Evolutionary conservation across 352 stramenopile genomes (phyloP).

Genomic region (Lagenidium sp.): DNA sequence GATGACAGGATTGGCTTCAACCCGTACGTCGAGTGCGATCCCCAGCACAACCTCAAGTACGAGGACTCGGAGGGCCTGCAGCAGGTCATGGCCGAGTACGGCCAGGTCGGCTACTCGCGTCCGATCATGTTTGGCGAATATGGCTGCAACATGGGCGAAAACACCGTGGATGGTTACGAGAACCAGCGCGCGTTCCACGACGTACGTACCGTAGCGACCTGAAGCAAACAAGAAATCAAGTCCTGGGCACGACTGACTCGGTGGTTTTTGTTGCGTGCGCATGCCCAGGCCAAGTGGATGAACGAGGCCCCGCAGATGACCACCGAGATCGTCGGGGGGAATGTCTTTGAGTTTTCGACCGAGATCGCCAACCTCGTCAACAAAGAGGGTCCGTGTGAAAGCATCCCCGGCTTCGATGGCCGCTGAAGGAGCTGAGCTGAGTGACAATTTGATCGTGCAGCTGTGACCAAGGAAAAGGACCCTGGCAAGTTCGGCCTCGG

Average conservation of each 20-base stretch:
- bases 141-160: slow-evolving; percentile 47
- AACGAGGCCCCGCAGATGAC: neutral
- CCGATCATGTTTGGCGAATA: slow-evolving; percentile 70
- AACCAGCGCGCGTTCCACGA: slow-evolving; percentile 59
- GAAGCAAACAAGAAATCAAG: too few species aligned
- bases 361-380: slow-evolving; percentile 46
- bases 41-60: slow-evolving; percentile 29
- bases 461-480: slow-evolving; percentile 21
- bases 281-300: slow-evolving; percentile 12
- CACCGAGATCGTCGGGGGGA: slow-evolving; percentile 12
- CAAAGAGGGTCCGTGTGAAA: slow-evolving; percentile 18
- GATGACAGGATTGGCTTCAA: slow-evolving; percentile 40
- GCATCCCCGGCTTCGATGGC: too few species aligned
- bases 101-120: slow-evolving; percentile 26
- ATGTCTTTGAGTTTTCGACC: slow-evolving; percentile 18
- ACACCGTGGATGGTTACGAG: slow-evolving; percentile 51
- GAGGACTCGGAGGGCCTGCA: slow-evolving; percentile 35
- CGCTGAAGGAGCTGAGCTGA: too few species aligned
- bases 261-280: neutral
- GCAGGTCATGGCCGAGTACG: slow-evolving; percentile 51
- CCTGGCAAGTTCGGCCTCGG: slow-evolving; percentile 60
- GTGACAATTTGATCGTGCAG: slow-evolving; percentile 6
- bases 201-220: too few species aligned
- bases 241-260: neutral
- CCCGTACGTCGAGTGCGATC: slow-evolving; percentile 56